phyloP scores from a whole-genome alignment of 257 asterid species.

The Rubia yunnanensis region DNA sequence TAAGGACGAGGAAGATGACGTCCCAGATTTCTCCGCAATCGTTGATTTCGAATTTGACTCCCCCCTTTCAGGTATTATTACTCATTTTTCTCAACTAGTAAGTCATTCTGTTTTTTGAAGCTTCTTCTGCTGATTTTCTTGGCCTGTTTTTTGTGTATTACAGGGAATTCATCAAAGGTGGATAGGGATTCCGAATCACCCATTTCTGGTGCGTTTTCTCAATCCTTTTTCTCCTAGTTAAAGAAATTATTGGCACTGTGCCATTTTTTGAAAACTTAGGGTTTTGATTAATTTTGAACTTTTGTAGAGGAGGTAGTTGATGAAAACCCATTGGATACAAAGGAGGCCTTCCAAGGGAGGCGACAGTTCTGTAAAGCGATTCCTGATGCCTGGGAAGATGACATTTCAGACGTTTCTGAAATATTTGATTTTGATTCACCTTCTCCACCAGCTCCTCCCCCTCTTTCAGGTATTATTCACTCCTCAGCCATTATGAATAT shows the following conservation, averaged over 20 bases:
- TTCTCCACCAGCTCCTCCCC: not conserved
- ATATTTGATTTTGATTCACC: not conserved
- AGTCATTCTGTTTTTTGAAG: not conserved
- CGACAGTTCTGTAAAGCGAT: no score
- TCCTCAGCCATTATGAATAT: not conserved
- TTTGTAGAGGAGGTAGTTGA: not conserved
- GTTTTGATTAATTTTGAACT: not conserved
- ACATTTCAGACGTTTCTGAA: not conserved
- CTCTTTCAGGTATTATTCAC: not conserved
- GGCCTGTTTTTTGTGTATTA: not conserved
- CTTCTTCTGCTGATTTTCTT: slow-evolving; percentile 2
- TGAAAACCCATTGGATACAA: not conserved
- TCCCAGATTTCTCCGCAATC: slow-evolving; percentile 25
- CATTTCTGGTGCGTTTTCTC: slow-evolving; percentile 19
- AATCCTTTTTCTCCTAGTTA: slow-evolving; percentile 1
- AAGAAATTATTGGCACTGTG: not conserved
- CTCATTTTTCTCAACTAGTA: not conserved
- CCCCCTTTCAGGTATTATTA: slow-evolving; percentile 6
- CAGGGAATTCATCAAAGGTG: slow-evolving; percentile 17
- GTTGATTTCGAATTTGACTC: slow-evolving; percentile 29
- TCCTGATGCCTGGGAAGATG: not conserved
- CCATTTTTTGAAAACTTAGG: not conserved
- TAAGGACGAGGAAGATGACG: slow-evolving; percentile 17
- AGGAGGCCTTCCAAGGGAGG: not conserved
- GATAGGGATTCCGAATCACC: slow-evolving; percentile 42